Base-by-base conservation (phyloP, 805 yeast genomes). In the Blastobotrys muscicola region DNA sequence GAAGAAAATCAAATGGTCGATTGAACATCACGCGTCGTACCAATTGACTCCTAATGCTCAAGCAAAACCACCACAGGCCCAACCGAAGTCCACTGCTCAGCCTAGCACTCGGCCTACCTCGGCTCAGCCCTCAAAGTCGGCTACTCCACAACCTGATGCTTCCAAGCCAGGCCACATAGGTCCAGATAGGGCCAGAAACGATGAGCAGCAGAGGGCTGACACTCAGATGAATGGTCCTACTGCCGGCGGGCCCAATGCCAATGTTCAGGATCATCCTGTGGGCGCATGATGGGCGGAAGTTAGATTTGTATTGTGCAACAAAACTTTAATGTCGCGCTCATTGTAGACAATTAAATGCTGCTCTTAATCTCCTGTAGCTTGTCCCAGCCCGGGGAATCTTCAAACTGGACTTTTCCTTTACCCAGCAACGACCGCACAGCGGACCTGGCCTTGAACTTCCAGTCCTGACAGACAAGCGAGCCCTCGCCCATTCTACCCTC, bases 391-490 rank as follows among this genome's bases (percentile, higher is more conserved):
- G 74, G 80, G 2, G 82, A 69, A 48, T 75, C 86, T 52, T 83
- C 89, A 95, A 95, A 87, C 49, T 72, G 72, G 16, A 69, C 66
- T 54, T 75, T 81, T 7, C 95, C 95, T 57, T 80, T 82, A 12
- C 90, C 78, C 75, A 84, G 72, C 50, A 87, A 67, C 1, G 85
- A 74, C 55, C 94, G 72, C 14, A 87, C 72, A 1, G 84, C 68
- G 11, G 83, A 72, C 49, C 80, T 72, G 1, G 94, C 80, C 59
- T 86, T 86, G 64, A 81, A 84, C 57, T 77, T 82, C 97, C 97
- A 89, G 58, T 87, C 95, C 56, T 80, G 78, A 60, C 96, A 87
- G 8, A 89, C 94, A n/a, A 81, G 51, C 58, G 83, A 85, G 14
- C 81, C 94, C 2, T 85, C 87, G 26, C 26, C 26, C 16, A 82